phyloP scores from a whole-genome alignment of 208 protist species.

The Wallacemonas sp. region DNA sequence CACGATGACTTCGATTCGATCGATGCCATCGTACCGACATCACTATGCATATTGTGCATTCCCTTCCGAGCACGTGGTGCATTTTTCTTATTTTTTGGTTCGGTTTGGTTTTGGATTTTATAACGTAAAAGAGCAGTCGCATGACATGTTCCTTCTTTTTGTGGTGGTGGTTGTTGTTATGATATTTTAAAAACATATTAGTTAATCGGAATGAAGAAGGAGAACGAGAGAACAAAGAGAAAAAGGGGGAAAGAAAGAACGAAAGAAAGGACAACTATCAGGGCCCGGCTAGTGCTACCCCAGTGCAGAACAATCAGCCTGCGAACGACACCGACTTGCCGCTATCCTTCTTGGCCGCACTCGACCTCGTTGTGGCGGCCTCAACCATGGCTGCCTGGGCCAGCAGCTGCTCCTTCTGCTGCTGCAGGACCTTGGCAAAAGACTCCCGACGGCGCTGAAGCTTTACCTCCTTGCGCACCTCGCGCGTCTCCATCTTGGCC shows the following conservation, averaged over 20 bases:
- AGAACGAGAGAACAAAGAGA: constrained; percentile 15
- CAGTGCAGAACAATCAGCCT: no score
- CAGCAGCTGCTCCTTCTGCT: constrained; percentile 82
- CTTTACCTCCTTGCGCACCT: constrained; percentile 41
- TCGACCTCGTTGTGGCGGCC: constrained; percentile 16
- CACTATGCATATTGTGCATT: no score
- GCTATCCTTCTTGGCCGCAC: constrained; percentile 15
- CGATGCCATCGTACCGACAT: no score
- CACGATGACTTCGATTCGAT: no score
- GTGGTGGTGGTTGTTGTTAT: neutral
- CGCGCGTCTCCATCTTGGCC: constrained; percentile 41
- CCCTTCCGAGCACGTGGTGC: no score
- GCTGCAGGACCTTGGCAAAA: constrained; percentile 74
- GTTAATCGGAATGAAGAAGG: constrained; percentile 13
- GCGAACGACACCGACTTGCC: constrained; percentile 69
- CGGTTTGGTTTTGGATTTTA: no score
- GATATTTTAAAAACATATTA: neutral
- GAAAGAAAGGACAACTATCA: neutral
- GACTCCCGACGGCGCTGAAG: constrained; percentile 44
- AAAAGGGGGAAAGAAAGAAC: constrained; percentile 17
- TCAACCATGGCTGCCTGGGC: constrained; percentile 35
- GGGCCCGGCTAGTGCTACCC: no score
- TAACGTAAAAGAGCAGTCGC: no score
- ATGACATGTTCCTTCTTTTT: constrained; percentile 11
- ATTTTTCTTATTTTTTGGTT: no score